phyloP scores from a whole-genome alignment of 345 rosid species.

The Aegle marmelos region DNA sequence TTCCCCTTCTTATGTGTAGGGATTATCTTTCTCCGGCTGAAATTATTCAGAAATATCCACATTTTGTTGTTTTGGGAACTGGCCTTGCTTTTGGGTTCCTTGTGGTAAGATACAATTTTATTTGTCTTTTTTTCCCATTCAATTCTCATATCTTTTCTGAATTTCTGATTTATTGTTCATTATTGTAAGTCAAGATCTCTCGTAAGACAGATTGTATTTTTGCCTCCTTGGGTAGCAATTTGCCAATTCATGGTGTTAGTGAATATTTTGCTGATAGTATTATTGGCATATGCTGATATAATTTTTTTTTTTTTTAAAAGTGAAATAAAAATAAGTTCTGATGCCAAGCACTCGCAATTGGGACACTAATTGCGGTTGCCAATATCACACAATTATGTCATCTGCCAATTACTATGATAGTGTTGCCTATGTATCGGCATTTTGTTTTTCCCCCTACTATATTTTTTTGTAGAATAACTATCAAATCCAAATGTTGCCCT shows the following conservation, averaged over 20 bases:
- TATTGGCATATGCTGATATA: not conserved
- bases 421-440: not conserved
- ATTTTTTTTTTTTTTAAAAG: too few species aligned
- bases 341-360: not conserved
- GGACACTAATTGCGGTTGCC: not conserved
- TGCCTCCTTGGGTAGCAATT: not conserved
- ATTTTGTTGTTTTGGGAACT: slow-evolving; percentile 82
- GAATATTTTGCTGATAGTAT: not conserved
- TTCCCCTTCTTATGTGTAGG: slow-evolving; percentile 42
- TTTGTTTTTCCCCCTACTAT: not conserved
- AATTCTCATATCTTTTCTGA: not conserved
- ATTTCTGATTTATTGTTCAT: not conserved
- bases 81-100: slow-evolving; percentile 99
- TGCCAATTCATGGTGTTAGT: not conserved
- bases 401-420: not conserved
- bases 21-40: slow-evolving; percentile 81
- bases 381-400: not conserved
- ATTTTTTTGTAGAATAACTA: not conserved
- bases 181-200: not conserved
- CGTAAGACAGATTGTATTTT: not conserved
- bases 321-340: not conserved
- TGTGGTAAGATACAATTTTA: slow-evolving; percentile 58
- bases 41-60: slow-evolving; percentile 76
- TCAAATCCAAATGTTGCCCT: not conserved
- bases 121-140: slow-evolving; percentile 7